Evolutionary conservation across 306 rosid genomes (phyloP), one percentile per base, ranked within the genome.

Genomic region (Quercus robur): DNA sequence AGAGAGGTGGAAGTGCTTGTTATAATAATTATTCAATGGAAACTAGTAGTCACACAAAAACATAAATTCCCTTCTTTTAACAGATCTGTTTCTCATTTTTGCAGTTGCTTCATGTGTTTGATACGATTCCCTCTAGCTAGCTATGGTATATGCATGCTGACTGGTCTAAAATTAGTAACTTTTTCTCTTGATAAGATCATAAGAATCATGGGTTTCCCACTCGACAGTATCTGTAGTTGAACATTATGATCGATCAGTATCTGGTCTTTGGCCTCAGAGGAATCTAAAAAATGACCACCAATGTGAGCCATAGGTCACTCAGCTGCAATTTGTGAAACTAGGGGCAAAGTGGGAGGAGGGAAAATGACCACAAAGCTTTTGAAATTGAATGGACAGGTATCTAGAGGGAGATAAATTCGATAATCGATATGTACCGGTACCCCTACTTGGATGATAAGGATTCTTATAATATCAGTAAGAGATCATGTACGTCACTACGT

Each of bases 391-490:
- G 76, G 62, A 82, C 75, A 56, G 41, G 77, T 38, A 52, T 74
- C 73, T 77, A 75, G 56, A 80, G 67, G 54, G 46, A 80, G 77
- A 81, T 82, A 86, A 81, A 84, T 82, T 78, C 81, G 68, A 57
- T 20, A 69, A 70, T 68, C 57, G 35, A 66, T 28, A 55, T 74
- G 46, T 66, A 54, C 70, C 46, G 2, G 46, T 8, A 41, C 46
- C 46, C 75, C 59, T 33, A 76, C 81, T 89, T 85, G 89, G 87
- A 86, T 81, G 94, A 88, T 86, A 84, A 90, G 92, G 88, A 86
- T 88, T 90, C 90, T 80, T 41, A 41, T 41, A 44, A 31, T 69
- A 71, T 81, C 77, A 78, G 51, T 78, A 75, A 28, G 61, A 73
- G 13, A 49, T 44, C 10, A 33, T 33, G 10, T 12, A 46, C 52